Conservation (phyloP, 345 rosid genomes). For the Viola odorata region DNA sequence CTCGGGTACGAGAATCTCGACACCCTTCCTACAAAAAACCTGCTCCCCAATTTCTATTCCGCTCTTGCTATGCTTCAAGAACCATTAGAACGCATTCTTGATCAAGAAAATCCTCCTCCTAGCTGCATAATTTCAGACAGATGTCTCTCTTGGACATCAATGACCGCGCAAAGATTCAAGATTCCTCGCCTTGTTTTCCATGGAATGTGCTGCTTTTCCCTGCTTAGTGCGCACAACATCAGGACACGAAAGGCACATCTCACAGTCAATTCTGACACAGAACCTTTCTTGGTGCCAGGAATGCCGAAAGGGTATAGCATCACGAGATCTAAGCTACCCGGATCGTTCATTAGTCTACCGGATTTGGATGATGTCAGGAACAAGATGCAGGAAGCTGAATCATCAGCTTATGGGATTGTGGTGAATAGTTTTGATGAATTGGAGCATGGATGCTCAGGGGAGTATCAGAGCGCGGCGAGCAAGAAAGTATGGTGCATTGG, state of each 20-base stretch:
- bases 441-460: constrained; percentile 44
- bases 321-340: constrained; percentile 57
- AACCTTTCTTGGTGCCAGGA: constrained; percentile 55
- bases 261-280: constrained; percentile 36
- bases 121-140: constrained; percentile 78
- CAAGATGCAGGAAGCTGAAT: constrained; percentile 64
- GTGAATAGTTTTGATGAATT: constrained; percentile 57
- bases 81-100: constrained; percentile 48
- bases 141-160: constrained; percentile 58
- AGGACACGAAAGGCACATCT: constrained; percentile 34
- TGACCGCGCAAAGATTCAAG: constrained; percentile 42
- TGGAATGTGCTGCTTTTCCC: constrained; percentile 67
- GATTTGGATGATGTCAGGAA: constrained; percentile 50
- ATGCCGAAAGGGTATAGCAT: constrained; percentile 40
- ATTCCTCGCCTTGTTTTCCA: constrained; percentile 73
- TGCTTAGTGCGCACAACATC: constrained; percentile 49
- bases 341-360: constrained; percentile 35
- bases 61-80: constrained; percentile 45
- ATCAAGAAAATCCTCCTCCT: constrained; percentile 32
- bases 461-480: constrained; percentile 36
- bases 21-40: constrained; percentile 46
- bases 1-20: constrained; percentile 70
- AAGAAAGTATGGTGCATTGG: constrained; percentile 75
- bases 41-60: constrained; percentile 44
- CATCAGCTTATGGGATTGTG: constrained; percentile 52